Evolutionary conservation across 140 eudicot species (phyloP).

Genomic region (Anethum foeniculum): DNA sequence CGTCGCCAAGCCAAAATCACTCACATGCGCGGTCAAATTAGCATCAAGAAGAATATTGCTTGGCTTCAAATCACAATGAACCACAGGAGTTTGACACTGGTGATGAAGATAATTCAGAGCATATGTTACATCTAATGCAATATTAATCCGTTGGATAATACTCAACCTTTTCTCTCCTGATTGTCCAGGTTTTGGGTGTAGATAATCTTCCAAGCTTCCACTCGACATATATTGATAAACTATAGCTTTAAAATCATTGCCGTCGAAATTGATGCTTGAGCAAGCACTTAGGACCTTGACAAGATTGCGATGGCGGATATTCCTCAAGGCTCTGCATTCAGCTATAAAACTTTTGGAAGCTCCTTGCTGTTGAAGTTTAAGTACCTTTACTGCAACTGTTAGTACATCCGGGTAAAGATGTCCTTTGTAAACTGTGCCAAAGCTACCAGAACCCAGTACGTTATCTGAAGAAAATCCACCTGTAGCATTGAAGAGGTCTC

Average conservation of each 20-base stretch:
- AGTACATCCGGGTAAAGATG: background rate
- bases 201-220: background rate
- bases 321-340: background rate
- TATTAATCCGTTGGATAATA: background rate
- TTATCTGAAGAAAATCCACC: constrained; percentile 1
- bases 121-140: background rate
- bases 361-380: constrained; percentile 1
- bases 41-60: constrained; percentile 3
- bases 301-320: constrained; percentile 3
- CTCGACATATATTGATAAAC: constrained; percentile 7
- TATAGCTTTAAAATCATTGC: background rate
- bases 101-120: background rate
- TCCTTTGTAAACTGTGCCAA: constrained; percentile 12
- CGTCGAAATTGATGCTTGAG: background rate
- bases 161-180: background rate
- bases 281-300: constrained; percentile 5
- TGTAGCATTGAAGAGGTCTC: constrained; percentile 9
- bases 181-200: constrained; percentile 4
- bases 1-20: constrained; percentile 9
- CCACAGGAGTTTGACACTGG: constrained; percentile 8
- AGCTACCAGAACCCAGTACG: constrained; percentile 10
- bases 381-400: constrained; percentile 10
- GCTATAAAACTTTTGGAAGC: constrained; percentile 5
- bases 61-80: background rate
- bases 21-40: background rate